A percentile compares a stretch with the other conserved stretches of the same genome.
Conservation (phyloP, 768 basidiomycete species). For the Sarcodon sp. region DNA sequence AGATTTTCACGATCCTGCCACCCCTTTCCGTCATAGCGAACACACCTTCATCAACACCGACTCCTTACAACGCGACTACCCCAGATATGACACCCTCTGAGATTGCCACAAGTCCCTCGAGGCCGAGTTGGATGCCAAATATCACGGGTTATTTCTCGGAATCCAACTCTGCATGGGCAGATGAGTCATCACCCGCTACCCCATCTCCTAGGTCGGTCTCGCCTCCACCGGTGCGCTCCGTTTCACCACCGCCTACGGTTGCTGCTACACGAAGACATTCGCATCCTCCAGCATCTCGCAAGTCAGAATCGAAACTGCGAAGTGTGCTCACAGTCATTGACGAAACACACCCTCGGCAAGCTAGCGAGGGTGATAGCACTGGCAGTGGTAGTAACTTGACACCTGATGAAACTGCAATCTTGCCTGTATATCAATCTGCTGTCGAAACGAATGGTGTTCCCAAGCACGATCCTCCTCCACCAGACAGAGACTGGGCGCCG, state of each 20-base stretch:
- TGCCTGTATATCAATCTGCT: no score
- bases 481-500: no score
- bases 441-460: no score
- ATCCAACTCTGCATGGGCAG: constrained; percentile 18
- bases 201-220: constrained; percentile 31
- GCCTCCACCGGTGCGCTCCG: constrained; percentile 21
- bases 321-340: constrained; percentile 64
- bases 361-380: constrained; percentile 4
- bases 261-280: constrained; percentile 35
- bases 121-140: constrained; percentile 31
- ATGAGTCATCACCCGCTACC: constrained; percentile 7
- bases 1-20: constrained; percentile 87
- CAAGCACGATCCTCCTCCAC: no score
- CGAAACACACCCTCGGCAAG: constrained; percentile 32
- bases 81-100: constrained; percentile 14
- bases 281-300: constrained; percentile 33
- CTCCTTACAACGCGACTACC: constrained; percentile 37
- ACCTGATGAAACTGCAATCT: no score
- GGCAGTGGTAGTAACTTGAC: no score
- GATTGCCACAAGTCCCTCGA: background rate
- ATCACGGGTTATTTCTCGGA: constrained; percentile 33
- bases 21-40: constrained; percentile 71
- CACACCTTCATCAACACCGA: constrained; percentile 43
- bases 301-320: constrained; percentile 56
- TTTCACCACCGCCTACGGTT: background rate